phyloP scores from a whole-genome alignment of 2,329 filamentous ascomycete genomes.

The Arthrinium puccinioides region DNA sequence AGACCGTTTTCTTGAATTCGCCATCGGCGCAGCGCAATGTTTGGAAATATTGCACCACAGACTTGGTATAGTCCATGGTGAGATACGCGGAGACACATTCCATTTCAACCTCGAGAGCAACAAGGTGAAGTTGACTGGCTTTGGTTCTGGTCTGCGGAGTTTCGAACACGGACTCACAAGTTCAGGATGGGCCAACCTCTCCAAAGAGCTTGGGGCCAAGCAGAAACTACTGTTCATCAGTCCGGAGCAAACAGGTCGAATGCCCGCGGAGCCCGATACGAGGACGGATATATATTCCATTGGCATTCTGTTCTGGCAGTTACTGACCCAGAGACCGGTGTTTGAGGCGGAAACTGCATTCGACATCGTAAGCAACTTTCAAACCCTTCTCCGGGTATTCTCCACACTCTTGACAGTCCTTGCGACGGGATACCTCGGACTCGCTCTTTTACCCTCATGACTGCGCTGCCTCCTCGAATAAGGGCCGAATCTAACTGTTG shows the following conservation, averaged over 20 bases:
- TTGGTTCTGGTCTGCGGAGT: constrained; percentile 77
- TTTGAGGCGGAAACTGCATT: constrained; percentile 76
- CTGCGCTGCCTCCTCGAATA: no score
- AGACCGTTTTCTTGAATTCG: constrained; percentile 79
- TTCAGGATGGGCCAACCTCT: constrained; percentile 78
- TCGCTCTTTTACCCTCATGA: no score
- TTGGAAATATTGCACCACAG: constrained; percentile 88
- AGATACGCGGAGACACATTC: constrained; percentile 85
- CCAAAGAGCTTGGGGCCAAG: constrained; percentile 76
- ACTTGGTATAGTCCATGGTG: constrained; percentile 79
- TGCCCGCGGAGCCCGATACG: constrained; percentile 86
- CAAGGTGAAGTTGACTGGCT: constrained; percentile 71
- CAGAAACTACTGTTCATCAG: constrained; percentile 89
- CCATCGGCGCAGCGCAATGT: constrained; percentile 79
- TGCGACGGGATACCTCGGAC: no score
- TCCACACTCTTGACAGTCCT: no score
- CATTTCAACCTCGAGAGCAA: constrained; percentile 70
- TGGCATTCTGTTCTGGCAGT: constrained; percentile 81
- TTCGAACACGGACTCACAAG: constrained; percentile 87
- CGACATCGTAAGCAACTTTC: no score
- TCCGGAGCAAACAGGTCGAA: constrained; percentile 87
- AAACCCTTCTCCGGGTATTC: no score
- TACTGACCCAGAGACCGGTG: constrained; percentile 71
- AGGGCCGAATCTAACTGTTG: no score
- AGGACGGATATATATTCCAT: constrained; percentile 92